Evolutionary conservation across 805 yeast species (phyloP), one percentile per base, ranked within the genome.

Genomic region (Yarrowia alimentaria): DNA sequence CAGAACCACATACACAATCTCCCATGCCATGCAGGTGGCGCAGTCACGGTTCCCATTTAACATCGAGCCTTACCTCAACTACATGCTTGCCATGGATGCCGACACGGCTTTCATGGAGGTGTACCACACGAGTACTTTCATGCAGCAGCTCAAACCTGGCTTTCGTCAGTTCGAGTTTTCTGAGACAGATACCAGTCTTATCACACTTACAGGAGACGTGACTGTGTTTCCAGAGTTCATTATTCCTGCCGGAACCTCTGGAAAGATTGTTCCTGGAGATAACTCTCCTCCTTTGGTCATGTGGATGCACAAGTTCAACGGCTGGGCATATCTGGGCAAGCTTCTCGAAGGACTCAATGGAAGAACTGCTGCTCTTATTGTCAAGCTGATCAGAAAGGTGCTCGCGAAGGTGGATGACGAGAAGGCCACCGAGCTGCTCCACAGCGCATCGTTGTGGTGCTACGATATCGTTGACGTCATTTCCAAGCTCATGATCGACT

Each of bases 321-420:
- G 97, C 1, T 89, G 97, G 95, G 77, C 95, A 0, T 66, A 85
- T 20, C 59, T 91, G 13, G 97, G 97, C 1, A 75, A 95, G 59
- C 68, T 85, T 0, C 64, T 90, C 24, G 58, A 58, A 70, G 62
- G 40, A 54, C 54, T 14, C 20, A 38, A 42, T 32, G 53, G 77
- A 0, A 69, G 67, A 52, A 68, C 70, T 1, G 58, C 75, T 3
- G 65, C 78, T 8, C 59, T 73, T 5, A 75, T 78, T 16, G 73
- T 83, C 3, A 63, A 83, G 19, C 70, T 74, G 20, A 64, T 85
- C 12, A 57, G 84, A 28, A 66, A 80, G 1, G 69, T 65, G 26
- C 73, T 80, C 0, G 66, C 80, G 1, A 58, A 62, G 6, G 72
- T 71, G 2, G 61, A 70, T 10, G 56, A 64, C 1, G 70, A 67